A percentile compares a stretch with the other conserved stretches of the same genome.
phyloP scores from a whole-genome alignment of 2,329 filamentous ascomycete species.

The Xylaria sp. region DNA sequence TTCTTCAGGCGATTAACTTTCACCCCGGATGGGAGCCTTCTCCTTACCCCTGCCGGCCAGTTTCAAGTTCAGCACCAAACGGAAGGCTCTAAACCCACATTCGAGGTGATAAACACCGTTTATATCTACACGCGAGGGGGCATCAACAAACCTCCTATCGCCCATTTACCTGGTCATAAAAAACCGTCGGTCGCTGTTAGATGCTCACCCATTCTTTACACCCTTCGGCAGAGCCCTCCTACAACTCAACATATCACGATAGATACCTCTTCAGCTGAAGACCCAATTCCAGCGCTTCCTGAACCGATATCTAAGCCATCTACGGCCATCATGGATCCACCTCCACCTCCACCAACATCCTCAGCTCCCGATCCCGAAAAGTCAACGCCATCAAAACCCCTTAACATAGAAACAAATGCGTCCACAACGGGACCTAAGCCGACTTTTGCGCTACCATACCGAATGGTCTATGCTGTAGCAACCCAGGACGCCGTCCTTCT shows the following conservation, averaged over 20 bases:
- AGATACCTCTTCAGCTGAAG: slow-evolving; percentile 89
- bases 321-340: slow-evolving; percentile 81
- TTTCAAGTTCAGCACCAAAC: slow-evolving; percentile 82
- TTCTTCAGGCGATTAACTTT: slow-evolving; percentile 96
- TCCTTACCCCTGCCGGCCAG: slow-evolving; percentile 94
- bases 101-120: slow-evolving; percentile 95
- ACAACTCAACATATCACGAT: slow-evolving; percentile 90
- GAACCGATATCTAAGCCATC: slow-evolving; percentile 78
- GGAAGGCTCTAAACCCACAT: slow-evolving; percentile 74
- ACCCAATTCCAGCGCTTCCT: slow-evolving; percentile 83
- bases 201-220: slow-evolving; percentile 92
- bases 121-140: slow-evolving; percentile 98
- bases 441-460: slow-evolving; percentile 87
- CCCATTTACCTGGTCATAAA: slow-evolving; percentile 95
- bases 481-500: slow-evolving; percentile 95
- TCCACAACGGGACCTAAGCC: slow-evolving; percentile 69
- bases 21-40: slow-evolving; percentile 90
- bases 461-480: slow-evolving; percentile 95
- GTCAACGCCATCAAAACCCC: slow-evolving; percentile 61
- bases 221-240: slow-evolving; percentile 73
- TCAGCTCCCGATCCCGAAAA: slow-evolving; percentile 60
- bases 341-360: slow-evolving; percentile 71
- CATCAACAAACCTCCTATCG: slow-evolving; percentile 95
- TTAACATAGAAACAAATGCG: slow-evolving; percentile 60
- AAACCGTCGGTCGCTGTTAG: slow-evolving; percentile 96